Evolutionary conservation across 1,284 basidiomycete genomes (phyloP), one percentile per base, ranked within the genome.

Genomic region (Coniophora puteana): DNA sequence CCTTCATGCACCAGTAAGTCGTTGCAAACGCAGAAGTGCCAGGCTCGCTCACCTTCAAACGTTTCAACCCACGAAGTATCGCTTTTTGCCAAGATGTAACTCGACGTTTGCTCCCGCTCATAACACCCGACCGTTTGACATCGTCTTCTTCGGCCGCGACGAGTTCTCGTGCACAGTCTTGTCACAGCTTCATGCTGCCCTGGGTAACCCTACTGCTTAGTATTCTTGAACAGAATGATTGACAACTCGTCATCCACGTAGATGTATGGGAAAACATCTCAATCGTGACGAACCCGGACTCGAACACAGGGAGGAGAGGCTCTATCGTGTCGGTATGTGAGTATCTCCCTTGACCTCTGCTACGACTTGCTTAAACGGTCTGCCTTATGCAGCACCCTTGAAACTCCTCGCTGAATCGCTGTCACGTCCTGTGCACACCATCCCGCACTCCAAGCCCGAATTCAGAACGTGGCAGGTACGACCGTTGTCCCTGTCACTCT

Each of bases 371-470:
- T n/a, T n/a, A n/a, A n/a, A n/a, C n/a, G n/a, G n/a, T n/a, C n/a
- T n/a, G n/a, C n/a, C n/a, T n/a, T n/a, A n/a, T n/a, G n/a, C 37
- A 85, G 83, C 83, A 26, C 80, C 81, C 6, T 59, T 86, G 28
- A 83, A 78, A 52, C 30, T 58, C 2, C 57, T 81, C 1, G 80
- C 71, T 5, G 52, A 78, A 47, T 58, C 67, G 5, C 52, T 80
- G 1, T 51, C 59, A 18, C 53, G 86, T 6, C 71, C 74, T 1
- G 71, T 83, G 1, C 63, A 80, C 44, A 66, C 64, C 2, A 81
- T 87, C 33, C 85, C 85, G 5, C 66, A 65, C 26, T 64, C 66
- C 12, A 80, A 73, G 41, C 43, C 62, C 1, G 73, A 69, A 2
- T 83, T 89, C 58, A 77, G 63, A 50, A 54, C 61, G 32, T 85